Conservation (phyloP, 208 protist species). For the Leishmania turanica region DNA sequence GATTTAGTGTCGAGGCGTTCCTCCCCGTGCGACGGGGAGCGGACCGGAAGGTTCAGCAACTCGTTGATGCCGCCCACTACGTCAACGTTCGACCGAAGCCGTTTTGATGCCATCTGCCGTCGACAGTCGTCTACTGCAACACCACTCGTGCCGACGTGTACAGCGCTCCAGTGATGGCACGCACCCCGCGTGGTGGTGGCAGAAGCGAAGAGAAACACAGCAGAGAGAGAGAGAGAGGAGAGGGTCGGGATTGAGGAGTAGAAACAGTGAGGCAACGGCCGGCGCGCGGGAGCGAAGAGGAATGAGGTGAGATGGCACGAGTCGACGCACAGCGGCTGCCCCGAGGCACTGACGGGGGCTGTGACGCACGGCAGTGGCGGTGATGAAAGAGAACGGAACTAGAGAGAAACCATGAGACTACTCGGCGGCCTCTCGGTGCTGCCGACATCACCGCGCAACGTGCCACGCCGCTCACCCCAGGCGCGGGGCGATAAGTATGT, state of each 20-base stretch:
- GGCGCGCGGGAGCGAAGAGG: background rate
- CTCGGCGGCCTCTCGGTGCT: background rate
- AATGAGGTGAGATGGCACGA: background rate
- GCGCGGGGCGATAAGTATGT: background rate
- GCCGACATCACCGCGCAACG: no score
- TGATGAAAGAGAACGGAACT: background rate
- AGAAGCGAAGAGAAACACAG: background rate
- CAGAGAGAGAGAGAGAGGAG: background rate
- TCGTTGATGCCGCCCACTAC: conserved; percentile 1
- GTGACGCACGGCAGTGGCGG: background rate
- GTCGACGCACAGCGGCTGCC: background rate
- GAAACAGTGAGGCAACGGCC: background rate
- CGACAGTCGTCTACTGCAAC: background rate
- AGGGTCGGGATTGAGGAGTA: background rate
- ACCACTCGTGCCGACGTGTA: background rate
- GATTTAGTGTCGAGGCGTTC: background rate
- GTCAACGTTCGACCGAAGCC: background rate
- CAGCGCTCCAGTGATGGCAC: background rate
- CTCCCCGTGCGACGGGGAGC: background rate
- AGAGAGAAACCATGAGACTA: background rate
- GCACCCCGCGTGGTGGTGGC: background rate
- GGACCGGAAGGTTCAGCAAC: conserved; percentile 4
- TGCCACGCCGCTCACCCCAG: background rate
- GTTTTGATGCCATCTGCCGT: background rate
- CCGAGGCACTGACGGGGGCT: background rate